phyloP scores from a whole-genome alignment of 805 yeast species.

The Candida pseudoglaebosa region DNA sequence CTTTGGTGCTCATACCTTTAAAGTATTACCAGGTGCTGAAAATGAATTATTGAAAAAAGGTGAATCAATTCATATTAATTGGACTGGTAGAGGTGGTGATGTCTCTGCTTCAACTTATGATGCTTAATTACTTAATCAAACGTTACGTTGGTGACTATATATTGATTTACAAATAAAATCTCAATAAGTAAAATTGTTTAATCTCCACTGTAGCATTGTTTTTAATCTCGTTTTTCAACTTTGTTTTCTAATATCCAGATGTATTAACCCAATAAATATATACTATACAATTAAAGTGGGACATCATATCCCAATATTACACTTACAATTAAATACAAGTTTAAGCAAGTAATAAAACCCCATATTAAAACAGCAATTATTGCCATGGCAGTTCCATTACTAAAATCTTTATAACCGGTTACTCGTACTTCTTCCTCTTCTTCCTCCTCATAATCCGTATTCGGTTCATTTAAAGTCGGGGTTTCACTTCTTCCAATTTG shows the following conservation, averaged over 20 bases:
- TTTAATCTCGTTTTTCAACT: too few relatives aligned
- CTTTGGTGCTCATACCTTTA: constrained; percentile 99
- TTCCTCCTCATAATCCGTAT: constrained; percentile 1
- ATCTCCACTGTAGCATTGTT: too few relatives aligned
- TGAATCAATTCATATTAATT: constrained; percentile 89
- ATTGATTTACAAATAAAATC: neutral
- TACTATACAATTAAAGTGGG: constrained; percentile 15
- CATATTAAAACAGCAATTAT: constrained; percentile 58
- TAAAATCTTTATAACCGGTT: constrained; percentile 55
- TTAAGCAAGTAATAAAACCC: constrained; percentile 67
- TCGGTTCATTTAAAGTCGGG: constrained; percentile 2
- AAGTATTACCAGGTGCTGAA: constrained; percentile 84
- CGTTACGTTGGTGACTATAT: constrained; percentile 1
- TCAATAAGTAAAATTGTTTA: neutral
- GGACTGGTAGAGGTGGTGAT: constrained; percentile 99
- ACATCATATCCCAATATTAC: constrained; percentile 26
- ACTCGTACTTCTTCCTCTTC: constrained; percentile 18
- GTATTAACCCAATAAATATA: constrained; percentile 5
- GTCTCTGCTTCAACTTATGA: constrained; percentile 92
- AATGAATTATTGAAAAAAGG: constrained; percentile 72
- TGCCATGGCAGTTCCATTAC: constrained; percentile 58
- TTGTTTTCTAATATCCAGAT: neutral
- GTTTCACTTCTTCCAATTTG: constrained; percentile 8
- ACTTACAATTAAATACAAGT: constrained; percentile 58
- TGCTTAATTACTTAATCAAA: constrained; percentile 53